phyloP scores from a whole-genome alignment of 2,329 filamentous ascomycete species.

The Exserohilum rostratum region DNA sequence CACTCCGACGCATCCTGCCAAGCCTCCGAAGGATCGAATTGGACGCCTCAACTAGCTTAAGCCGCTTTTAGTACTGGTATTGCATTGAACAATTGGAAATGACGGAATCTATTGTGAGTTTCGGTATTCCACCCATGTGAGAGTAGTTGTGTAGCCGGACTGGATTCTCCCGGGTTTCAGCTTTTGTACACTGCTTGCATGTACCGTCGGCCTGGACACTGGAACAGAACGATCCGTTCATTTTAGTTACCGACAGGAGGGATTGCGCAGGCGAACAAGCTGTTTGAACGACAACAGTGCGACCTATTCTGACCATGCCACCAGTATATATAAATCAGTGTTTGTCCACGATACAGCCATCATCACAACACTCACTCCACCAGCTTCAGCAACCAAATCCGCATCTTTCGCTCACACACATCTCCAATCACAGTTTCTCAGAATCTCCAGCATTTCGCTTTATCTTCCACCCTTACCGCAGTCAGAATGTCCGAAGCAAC shows the following conservation, averaged over 20 bases:
- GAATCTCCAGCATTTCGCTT: not conserved
- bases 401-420: not conserved
- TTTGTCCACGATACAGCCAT: not conserved
- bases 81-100: no score
- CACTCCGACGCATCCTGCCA: not conserved
- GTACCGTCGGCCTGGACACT: not conserved
- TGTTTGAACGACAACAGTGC: not conserved
- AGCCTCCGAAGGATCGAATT: not conserved
- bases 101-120: no score
- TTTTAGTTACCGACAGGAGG: not conserved
- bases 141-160: not conserved
- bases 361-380: not conserved
- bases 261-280: not conserved
- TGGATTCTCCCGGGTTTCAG: not conserved
- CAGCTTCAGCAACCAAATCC: not conserved
- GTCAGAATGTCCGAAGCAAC: not conserved
- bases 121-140: not conserved
- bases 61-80: no score
- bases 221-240: not conserved
- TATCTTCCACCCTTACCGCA: not conserved
- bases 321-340: not conserved
- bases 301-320: not conserved
- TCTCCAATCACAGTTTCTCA: not conserved
- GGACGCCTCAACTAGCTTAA: not conserved
- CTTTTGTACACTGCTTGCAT: not conserved